Percentiles rank a stretch among this genome's conserved stretches.
Conservation (phyloP, 768 basidiomycete species). For the Trametes maxima region DNA sequence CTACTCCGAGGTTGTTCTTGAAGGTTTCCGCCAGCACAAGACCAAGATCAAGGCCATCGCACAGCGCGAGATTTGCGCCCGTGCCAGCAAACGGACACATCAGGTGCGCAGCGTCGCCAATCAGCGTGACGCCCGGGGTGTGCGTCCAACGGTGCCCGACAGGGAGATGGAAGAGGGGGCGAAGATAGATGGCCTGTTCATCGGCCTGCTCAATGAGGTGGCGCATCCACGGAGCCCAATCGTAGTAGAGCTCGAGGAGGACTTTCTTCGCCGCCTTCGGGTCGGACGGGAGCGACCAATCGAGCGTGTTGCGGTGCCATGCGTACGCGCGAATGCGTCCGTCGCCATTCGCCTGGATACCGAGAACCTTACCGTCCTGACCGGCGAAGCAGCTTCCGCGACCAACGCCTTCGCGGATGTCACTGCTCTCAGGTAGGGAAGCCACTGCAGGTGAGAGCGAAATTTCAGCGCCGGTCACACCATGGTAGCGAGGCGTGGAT, state of each 20-base stretch:
- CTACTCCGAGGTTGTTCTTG: neutral
- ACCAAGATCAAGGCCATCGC: conserved; percentile 28
- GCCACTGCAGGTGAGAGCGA: conserved; percentile 27
- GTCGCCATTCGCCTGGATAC: conserved; percentile 37
- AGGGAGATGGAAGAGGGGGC: conserved; percentile 21
- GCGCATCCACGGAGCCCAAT: conserved; percentile 19
- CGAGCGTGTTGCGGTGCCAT: conserved; percentile 13
- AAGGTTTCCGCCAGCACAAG: conserved; percentile 5
- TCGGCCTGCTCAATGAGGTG: conserved; percentile 10
- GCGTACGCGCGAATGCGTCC: conserved; percentile 22
- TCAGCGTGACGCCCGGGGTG: conserved; percentile 9
- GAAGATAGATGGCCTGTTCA: conserved; percentile 9
- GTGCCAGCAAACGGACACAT: conserved; percentile 40
- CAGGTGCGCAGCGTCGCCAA: conserved; percentile 39
- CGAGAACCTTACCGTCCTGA: conserved; percentile 29
- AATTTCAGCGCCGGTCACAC: conserved; percentile 25
- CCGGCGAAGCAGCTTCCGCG: conserved; percentile 34
- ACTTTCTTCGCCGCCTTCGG: conserved; percentile 17
- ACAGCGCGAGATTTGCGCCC: conserved; percentile 42
- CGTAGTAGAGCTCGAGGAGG: conserved; percentile 2
- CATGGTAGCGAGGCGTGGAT: conserved; percentile 37
- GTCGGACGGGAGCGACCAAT: conserved; percentile 9
- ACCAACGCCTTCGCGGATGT: conserved; percentile 27
- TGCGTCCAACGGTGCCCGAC: conserved; percentile 20
- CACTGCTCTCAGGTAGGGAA: neutral